These are phyloP conservation scores for Jaenimonas drosophilae DNA, from an alignment of 208 protist genomes.

Conservation along the genomic window DNA sequence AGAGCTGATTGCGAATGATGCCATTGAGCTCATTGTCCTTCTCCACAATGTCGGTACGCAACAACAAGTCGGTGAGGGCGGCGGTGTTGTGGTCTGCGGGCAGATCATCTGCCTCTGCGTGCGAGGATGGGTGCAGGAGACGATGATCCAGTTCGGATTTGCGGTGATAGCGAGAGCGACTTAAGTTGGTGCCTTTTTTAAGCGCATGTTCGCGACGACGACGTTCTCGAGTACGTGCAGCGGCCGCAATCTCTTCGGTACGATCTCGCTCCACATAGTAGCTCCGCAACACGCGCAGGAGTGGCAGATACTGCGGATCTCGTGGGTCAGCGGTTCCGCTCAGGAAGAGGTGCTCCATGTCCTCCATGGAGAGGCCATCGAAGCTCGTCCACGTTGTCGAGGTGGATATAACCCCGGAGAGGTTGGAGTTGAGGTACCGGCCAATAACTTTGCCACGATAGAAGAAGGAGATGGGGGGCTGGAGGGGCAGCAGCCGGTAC, in stretches of 20 bases:
- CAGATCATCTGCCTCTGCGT: background rate
- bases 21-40: background rate
- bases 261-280: slow-evolving; percentile 41
- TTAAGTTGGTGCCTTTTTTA: background rate
- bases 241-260: too few species aligned
- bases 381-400: slow-evolving; percentile 67
- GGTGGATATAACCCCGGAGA: slow-evolving; percentile 39
- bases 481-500: slow-evolving; percentile 47
- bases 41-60: background rate
- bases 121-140: background rate
- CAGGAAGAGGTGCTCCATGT: slow-evolving; percentile 63
- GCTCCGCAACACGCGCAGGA: slow-evolving; percentile 32
- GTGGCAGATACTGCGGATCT: slow-evolving; percentile 48
- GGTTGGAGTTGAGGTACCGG: slow-evolving; percentile 3
- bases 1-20: background rate
- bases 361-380: slow-evolving; percentile 33
- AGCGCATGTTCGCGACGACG: too few species aligned
- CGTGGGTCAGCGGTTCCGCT: slow-evolving; percentile 42
- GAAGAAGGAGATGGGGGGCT: slow-evolving; percentile 49
- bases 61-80: too few species aligned
- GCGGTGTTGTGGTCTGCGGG: too few species aligned
- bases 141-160: background rate
- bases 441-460: slow-evolving; percentile 22
- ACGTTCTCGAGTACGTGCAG: background rate
- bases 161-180: background rate